Evolutionary conservation across 2,329 filamentous ascomycete genomes (phyloP).

Genomic region (Hypoxylon sp.): DNA sequence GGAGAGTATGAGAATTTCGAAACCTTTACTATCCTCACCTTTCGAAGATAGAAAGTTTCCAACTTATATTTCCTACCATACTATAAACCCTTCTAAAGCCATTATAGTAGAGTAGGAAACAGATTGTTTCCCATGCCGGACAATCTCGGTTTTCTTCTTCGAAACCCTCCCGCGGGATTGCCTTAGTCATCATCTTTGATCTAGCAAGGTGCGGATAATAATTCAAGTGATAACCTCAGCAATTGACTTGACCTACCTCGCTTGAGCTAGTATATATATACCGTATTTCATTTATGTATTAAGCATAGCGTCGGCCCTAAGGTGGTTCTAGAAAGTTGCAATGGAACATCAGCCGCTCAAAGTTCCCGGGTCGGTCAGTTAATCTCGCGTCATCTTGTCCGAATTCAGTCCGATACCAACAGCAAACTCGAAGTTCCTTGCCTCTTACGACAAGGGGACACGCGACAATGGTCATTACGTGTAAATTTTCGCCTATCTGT

Average conservation of each 20-base stretch:
- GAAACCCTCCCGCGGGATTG: not conserved
- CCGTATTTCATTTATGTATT: not conserved
- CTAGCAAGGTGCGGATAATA: not conserved
- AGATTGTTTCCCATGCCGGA: not conserved
- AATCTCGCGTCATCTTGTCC: constrained; percentile 25
- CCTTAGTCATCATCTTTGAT: not conserved
- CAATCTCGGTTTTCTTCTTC: not conserved
- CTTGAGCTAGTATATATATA: not conserved
- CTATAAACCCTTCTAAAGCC: not conserved
- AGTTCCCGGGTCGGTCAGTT: not conserved
- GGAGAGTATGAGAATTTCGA: not conserved
- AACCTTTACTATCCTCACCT: not conserved
- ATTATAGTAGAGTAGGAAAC: not conserved
- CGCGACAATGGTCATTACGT: constrained; percentile 5
- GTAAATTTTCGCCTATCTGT: not conserved
- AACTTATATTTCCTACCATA: not conserved
- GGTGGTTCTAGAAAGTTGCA: constrained; percentile 12
- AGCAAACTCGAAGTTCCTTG: not conserved
- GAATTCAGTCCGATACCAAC: not conserved
- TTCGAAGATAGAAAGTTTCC: not conserved
- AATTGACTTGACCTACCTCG: not conserved
- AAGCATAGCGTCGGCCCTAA: not conserved
- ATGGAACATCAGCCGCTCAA: constrained; percentile 2
- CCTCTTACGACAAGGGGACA: constrained; percentile 3
- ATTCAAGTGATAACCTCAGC: no score